Base-by-base conservation (phyloP, 129 eudicot species). In the Pulicaria dysenterica region DNA sequence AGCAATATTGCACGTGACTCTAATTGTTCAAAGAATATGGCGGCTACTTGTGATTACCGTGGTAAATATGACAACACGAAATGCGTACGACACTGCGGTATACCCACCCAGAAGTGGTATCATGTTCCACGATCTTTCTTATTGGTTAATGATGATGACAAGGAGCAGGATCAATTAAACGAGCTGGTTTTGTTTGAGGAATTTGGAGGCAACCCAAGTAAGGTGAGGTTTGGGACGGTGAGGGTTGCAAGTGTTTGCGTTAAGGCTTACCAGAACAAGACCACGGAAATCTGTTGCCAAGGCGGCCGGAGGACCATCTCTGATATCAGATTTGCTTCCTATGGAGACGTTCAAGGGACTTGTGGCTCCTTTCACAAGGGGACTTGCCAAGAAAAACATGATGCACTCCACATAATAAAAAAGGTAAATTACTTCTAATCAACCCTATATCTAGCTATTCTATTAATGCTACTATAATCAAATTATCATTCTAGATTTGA, bases 31-130 rank as follows among this genome's bases (percentile, higher is more conserved):
- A 7, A 37, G 9, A 78, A 70, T 24, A 24, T 24, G 31, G 31
- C 31, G 31, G 31, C 1, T 5, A 55, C 83, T 10, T 86, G 96
- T 53, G 96, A 91, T 73, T 86, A 88, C 57, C 90, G 89, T 4
- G 96, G 91, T 10, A 10, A 48, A 51, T 88, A 86, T 49, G 44
- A 31, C 24, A 53, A 42, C 49, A 49, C 15, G 38, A 83, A 90
- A 73, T 88, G 89, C 10, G 51, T 34, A 6, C 15, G 43, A 24
- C 56, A 81, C 8, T 91, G 97, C 50, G 95, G 95, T 7, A 6
- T 74, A 31, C 90, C 97, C 1, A 70, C 90, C 3, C 92, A 91
- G 57, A 81, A 81, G 69, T 88, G 87, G 89, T 89, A 89, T 77
- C 92, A 89, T 70, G 88, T 89, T 7, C 96, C 96, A 14, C 77